Conservation (phyloP, 768 basidiomycete species). For the Tricholoma hemisulphureum region DNA sequence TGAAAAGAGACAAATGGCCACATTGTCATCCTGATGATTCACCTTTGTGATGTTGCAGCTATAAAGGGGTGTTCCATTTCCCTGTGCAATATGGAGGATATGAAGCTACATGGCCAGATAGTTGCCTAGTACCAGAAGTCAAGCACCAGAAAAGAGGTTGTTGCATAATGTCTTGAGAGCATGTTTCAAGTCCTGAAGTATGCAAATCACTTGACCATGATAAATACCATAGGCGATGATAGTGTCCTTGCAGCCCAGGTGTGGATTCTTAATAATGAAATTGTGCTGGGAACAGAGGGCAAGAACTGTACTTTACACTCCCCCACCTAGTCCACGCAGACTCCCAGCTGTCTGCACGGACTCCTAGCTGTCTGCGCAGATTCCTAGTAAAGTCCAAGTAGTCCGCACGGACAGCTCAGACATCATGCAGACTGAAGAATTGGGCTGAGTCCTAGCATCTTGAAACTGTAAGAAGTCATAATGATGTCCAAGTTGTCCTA, state of each 20-base stretch:
- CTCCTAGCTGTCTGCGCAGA: no score
- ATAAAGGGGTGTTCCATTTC: conserved; percentile 17
- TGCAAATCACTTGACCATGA: conserved; percentile 11
- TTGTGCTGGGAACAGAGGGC: not conserved
- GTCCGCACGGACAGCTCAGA: no score
- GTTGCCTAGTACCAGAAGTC: conserved; percentile 24
- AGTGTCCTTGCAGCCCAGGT: not conserved
- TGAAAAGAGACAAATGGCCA: conserved; percentile 40
- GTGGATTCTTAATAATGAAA: not conserved
- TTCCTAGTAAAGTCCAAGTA: no score
- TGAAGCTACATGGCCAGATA: conserved; percentile 18
- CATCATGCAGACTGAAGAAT: no score
- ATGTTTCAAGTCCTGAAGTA: conserved; percentile 34
- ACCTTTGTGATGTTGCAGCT: conserved; percentile 34
- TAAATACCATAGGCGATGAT: conserved; percentile 10
- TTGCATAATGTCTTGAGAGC: conserved; percentile 29
- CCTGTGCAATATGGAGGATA: conserved; percentile 16
- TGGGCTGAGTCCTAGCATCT: no score
- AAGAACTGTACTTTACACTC: no score
- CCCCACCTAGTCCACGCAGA: no score
- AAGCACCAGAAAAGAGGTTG: conserved; percentile 31
- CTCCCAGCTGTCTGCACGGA: no score
- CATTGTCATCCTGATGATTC: conserved; percentile 45
- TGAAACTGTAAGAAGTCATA: no score
- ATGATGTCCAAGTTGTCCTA: no score